Percentiles rank a stretch among this genome's conserved stretches.
Evolutionary conservation across 2,329 filamentous ascomycete genomes (phyloP).

Genomic region (Thielaviopsis euricoi): DNA sequence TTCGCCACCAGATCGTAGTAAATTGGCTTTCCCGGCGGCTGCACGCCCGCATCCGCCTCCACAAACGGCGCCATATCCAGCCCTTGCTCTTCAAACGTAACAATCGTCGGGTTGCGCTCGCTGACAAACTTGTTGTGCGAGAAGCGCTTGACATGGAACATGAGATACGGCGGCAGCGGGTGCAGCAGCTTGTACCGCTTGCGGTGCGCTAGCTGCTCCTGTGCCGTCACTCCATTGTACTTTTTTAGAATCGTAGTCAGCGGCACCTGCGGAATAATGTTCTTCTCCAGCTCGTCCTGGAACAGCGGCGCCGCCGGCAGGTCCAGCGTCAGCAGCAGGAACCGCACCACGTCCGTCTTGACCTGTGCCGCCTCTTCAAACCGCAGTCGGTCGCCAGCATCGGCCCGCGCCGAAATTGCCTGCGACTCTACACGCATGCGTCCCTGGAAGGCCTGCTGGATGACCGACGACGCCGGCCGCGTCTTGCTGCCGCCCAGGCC

Average conservation of each 20-base stretch:
- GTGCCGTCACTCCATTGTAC: conserved; percentile 76
- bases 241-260: conserved; percentile 72
- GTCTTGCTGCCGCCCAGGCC: conserved; percentile 79
- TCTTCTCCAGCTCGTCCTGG: conserved; percentile 84
- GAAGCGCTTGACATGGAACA: conserved; percentile 96
- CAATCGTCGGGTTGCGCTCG: conserved; percentile 93
- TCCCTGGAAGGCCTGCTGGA: conserved; percentile 90
- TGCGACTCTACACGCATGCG: conserved; percentile 85
- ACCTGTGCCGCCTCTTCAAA: conserved; percentile 85
- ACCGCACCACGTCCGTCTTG: conserved; percentile 59
- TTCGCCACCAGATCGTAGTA: conserved; percentile 94
- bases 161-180: conserved; percentile 75
- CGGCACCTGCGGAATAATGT: conserved; percentile 88
- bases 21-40: conserved; percentile 63
- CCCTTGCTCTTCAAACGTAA: conserved; percentile 73
- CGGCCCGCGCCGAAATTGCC: conserved; percentile 78
- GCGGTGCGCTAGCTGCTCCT: conserved; percentile 77
- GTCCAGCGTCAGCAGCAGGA: conserved; percentile 85
- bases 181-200: conserved; percentile 81
- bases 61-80: conserved; percentile 85
- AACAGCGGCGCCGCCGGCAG: conserved; percentile 84
- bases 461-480: conserved; percentile 67
- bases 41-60: conserved; percentile 62
- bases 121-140: conserved; percentile 90
- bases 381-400: conserved; percentile 70